A percentile compares a stretch with the other conserved stretches of the same genome.
phyloP scores from a whole-genome alignment of 257 asterid species.

The Salvia splendens region DNA sequence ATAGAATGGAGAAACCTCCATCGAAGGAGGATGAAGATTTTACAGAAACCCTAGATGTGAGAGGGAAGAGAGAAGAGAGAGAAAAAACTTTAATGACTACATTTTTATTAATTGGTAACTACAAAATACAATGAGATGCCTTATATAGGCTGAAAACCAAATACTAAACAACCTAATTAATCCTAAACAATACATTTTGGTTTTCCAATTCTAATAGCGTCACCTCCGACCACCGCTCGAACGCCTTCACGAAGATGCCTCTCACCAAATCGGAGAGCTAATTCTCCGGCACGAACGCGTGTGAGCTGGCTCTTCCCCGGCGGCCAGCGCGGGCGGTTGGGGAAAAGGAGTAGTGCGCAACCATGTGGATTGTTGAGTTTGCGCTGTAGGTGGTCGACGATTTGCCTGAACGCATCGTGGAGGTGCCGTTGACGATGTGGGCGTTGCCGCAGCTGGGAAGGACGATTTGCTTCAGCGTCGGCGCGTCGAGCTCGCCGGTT shows the following conservation, averaged over 20 bases:
- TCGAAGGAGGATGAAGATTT: no score
- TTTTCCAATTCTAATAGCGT: no score
- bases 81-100: no score
- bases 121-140: no score
- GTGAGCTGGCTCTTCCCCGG: conserved; percentile 40
- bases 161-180: no score
- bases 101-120: no score
- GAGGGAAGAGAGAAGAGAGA: no score
- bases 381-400: conserved; percentile 27
- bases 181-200: no score
- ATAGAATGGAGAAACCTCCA: no score
- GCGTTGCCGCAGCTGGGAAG: conserved; percentile 82
- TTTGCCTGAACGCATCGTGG: conserved; percentile 51
- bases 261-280: conserved; percentile 36
- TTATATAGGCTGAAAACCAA: no score
- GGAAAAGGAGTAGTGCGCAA: conserved; percentile 75
- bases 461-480: conserved; percentile 51
- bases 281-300: conserved; percentile 60
- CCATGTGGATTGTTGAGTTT: conserved; percentile 42
- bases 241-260: conserved; percentile 55
- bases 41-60: no score
- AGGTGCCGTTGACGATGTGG: conserved; percentile 63
- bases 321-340: conserved; percentile 81
- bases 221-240: conserved; percentile 88
- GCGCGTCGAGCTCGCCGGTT: conserved; percentile 60